A percentile compares a stretch with the other conserved stretches of the same genome.
phyloP scores from a whole-genome alignment of 768 basidiomycete species.

The Lentinula edodes region DNA sequence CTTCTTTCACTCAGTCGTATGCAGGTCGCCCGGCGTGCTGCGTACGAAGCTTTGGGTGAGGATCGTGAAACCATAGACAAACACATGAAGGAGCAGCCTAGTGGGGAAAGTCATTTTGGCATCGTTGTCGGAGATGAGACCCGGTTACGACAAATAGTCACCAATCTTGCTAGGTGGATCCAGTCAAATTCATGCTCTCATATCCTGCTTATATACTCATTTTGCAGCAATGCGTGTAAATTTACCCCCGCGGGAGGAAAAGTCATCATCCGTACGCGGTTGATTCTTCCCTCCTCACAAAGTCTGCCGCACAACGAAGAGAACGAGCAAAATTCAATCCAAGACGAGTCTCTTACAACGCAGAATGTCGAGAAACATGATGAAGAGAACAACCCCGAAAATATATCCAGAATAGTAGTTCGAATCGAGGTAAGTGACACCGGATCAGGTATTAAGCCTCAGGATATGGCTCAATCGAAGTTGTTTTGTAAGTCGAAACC shows the following conservation, averaged over 20 bases:
- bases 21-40: slow-evolving; percentile 42
- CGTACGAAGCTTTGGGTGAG: slow-evolving; percentile 39
- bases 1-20: background rate
- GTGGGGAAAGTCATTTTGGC: slow-evolving; percentile 31
- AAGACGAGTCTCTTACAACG: background rate
- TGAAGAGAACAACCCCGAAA: slow-evolving; percentile 17
- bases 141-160: slow-evolving; percentile 59
- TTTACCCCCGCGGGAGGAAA: slow-evolving; percentile 52
- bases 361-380: slow-evolving; percentile 4
- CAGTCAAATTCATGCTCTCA: background rate
- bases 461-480: slow-evolving; percentile 55
- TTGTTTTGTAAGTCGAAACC: slow-evolving; percentile 41
- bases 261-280: slow-evolving; percentile 50
- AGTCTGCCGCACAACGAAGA: background rate
- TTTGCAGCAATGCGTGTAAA: slow-evolving; percentile 48
- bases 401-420: slow-evolving; percentile 49
- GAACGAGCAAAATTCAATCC: background rate
- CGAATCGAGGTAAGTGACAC: slow-evolving; percentile 67
- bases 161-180: slow-evolving; percentile 55
- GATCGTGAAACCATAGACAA: slow-evolving; percentile 23
- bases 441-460: slow-evolving; percentile 52
- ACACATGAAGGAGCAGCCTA: slow-evolving; percentile 24
- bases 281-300: slow-evolving; percentile 27
- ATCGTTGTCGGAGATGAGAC: slow-evolving; percentile 69
- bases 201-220: background rate